Percentiles rank a stretch among this genome's conserved stretches.
Evolutionary conservation across 768 basidiomycete species (phyloP).

Genomic region (Boletus vermiculosoides): DNA sequence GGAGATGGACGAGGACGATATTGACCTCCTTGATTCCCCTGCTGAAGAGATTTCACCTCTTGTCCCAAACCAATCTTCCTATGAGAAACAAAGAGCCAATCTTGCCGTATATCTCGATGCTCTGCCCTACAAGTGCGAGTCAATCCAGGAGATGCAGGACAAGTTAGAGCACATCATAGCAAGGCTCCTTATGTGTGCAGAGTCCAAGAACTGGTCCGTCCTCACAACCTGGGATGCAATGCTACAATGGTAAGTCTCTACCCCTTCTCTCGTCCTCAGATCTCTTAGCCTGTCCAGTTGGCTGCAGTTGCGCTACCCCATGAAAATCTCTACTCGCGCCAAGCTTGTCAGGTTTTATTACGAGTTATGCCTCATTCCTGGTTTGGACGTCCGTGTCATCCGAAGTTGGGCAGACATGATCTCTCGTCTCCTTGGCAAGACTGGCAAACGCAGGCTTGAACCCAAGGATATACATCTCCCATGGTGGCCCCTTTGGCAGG

Average conservation of each 20-base stretch:
- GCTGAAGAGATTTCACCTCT: constrained; percentile 28
- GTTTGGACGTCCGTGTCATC: constrained; percentile 67
- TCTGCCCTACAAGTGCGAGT: constrained; percentile 72
- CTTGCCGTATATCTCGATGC: constrained; percentile 66
- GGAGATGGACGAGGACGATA: constrained; percentile 61
- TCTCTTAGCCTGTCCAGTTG: constrained; percentile 49
- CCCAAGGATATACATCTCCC: constrained; percentile 62
- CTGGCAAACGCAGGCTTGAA: constrained; percentile 69
- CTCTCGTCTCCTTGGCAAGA: constrained; percentile 65
- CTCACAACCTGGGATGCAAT: constrained; percentile 77
- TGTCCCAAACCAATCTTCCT: constrained; percentile 35
- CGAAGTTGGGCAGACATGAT: constrained; percentile 81
- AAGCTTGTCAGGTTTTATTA: constrained; percentile 74
- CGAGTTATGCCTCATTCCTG: constrained; percentile 73
- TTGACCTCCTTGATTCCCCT: constrained; percentile 44
- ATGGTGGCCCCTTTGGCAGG: constrained; percentile 77
- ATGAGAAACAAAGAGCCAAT: constrained; percentile 58
- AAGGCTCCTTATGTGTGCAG: constrained; percentile 68
- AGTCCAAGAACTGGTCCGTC: constrained; percentile 70
- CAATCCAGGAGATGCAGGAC: constrained; percentile 66
- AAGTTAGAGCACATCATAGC: constrained; percentile 68
- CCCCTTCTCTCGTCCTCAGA: background rate
- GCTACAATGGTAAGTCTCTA: constrained; percentile 62
- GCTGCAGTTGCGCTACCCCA: constrained; percentile 79
- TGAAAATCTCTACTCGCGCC: constrained; percentile 64